These are phyloP conservation scores for Paraleonurus japonicus DNA, from an alignment of 257 asterid genomes.

Conservation along the genomic window DNA sequence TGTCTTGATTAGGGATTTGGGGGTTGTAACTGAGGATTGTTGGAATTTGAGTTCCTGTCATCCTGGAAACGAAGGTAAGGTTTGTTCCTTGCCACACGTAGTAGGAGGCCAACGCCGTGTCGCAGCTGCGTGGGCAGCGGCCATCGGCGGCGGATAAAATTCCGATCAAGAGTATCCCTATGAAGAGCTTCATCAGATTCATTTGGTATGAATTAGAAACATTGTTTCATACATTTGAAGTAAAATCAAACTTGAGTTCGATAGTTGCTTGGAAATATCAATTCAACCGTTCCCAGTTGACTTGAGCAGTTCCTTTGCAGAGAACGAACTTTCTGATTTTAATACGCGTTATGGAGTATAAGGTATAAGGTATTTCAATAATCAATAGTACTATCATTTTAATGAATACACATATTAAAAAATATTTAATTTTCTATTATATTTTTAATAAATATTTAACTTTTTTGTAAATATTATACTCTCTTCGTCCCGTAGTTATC, in stretches of 20 bases:
- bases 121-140: constrained; percentile 63
- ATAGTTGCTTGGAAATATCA: not conserved
- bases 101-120: constrained; percentile 69
- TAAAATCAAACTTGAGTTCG: constrained; percentile 19
- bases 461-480: too few relatives aligned
- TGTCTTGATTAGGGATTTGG: constrained; percentile 44
- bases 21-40: constrained; percentile 45
- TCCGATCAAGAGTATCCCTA: constrained; percentile 31
- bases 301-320: not conserved
- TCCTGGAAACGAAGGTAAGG: constrained; percentile 33
- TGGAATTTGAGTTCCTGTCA: constrained; percentile 20
- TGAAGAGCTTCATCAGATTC: constrained; percentile 32
- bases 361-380: too few relatives aligned
- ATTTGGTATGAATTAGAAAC: not conserved
- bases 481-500: too few relatives aligned
- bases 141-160: constrained; percentile 40
- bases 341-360: too few relatives aligned
- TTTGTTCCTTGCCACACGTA: constrained; percentile 32
- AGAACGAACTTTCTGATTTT: not conserved
- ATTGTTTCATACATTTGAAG: constrained; percentile 14
- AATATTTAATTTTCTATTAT: too few relatives aligned
- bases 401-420: too few relatives aligned
- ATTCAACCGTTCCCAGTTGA: constrained; percentile 20
- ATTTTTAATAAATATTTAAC: too few relatives aligned
- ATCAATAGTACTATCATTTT: too few relatives aligned